Evolutionary conservation across 2,329 filamentous ascomycete species (phyloP), one percentile per base, ranked within the genome.

Genomic region (Fusarium nematophilum): DNA sequence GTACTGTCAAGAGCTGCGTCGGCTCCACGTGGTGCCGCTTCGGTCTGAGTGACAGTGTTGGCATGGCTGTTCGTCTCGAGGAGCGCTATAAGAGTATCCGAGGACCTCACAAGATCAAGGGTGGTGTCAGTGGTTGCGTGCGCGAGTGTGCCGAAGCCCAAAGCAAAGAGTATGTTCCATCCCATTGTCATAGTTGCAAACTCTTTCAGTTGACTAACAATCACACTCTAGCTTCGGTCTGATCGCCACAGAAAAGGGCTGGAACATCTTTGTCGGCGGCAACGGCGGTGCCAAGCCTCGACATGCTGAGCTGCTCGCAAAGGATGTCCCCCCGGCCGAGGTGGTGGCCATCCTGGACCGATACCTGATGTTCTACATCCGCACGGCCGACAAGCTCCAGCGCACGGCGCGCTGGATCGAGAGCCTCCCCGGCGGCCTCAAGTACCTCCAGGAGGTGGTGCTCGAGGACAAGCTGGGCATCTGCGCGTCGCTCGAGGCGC

Each of bases 301-400:
- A 30, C 93, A 97, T 72, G 87, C 89, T 1, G 91, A 96, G 67
- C 82, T 97, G 2, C 83, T 97, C 1, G 92, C 91, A 56, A 93
- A 93, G 72, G 92, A 97, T 67, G 92, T 96, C 0, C 86, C 91
- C 1, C 90, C 91, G 0, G 87, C 91, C 45, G 90, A 96, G 68
- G 88, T 96, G 8, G 83, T 96, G 8, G 87, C 91, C 1, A 90
- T 97, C 53, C 81, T 97, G 3, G 93, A 97, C 73, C 88, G 93
- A 37, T 97, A 95, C 71, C 84, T 97, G 18, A 92, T 93, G 77
- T 94, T 97, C 80, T 97, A 97, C 78, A 95, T 97, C 69, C 90
- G 92, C 64, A 96, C 93, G 1, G 93, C 92, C 37, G 93, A 97
- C 78, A 93, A 91, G 71, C 86, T 97, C 1, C 92, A 97, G 75